A percentile compares a stretch with the other conserved stretches of the same genome.
These are phyloP conservation scores for Diplotaxis tenuifolia DNA, from an alignment of 345 rosid genomes.

Conservation along the genomic window DNA sequence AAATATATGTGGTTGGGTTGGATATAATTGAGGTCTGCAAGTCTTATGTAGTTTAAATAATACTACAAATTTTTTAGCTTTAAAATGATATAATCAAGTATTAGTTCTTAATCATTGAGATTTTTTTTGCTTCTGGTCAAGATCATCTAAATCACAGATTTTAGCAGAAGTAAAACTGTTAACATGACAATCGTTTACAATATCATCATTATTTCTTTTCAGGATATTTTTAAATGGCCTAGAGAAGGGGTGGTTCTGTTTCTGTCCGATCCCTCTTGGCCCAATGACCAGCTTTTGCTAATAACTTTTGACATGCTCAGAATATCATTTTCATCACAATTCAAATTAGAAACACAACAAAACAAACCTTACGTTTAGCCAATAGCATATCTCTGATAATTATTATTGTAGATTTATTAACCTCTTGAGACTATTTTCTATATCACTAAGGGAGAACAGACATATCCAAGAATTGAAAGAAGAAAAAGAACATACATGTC, in stretches of 20 bases:
- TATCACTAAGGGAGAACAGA: no score
- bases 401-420: no score
- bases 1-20: constrained; percentile 17
- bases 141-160: constrained; percentile 3
- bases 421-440: no score
- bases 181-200: neutral
- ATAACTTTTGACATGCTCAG: no score
- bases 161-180: neutral
- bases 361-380: no score
- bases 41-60: neutral
- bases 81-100: neutral
- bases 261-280: neutral
- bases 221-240: neutral
- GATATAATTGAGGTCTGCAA: constrained; percentile 5
- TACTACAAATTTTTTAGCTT: neutral
- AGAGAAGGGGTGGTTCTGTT: neutral
- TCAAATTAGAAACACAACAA: no score
- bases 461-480: no score
- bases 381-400: no score
- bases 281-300: no score
- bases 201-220: neutral
- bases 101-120: neutral
- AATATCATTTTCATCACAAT: no score
- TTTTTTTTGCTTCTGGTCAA: neutral
- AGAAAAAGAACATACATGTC: no score